A percentile compares a stretch with the other conserved stretches of the same genome.
Conservation (phyloP, 805 yeast species). For the Kodamaea laetipori region DNA sequence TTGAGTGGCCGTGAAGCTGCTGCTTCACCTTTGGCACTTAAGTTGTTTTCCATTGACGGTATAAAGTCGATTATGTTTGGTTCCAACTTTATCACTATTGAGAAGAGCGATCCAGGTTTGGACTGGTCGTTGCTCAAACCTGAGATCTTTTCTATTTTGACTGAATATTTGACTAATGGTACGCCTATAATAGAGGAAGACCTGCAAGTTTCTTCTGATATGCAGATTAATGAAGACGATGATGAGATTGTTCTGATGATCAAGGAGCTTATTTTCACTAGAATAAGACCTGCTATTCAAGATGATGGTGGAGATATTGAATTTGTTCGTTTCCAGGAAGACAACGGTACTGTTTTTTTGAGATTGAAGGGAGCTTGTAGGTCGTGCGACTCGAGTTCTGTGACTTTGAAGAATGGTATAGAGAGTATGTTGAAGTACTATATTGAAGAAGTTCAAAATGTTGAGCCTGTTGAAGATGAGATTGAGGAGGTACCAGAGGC, state of each 20-base stretch:
- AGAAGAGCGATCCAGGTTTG: constrained; percentile 53
- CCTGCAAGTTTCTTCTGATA: constrained; percentile 28
- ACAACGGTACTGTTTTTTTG: constrained; percentile 57
- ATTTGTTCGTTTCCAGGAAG: constrained; percentile 57
- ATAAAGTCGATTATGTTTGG: constrained; percentile 79
- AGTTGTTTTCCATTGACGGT: constrained; percentile 75
- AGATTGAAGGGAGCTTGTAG: constrained; percentile 71
- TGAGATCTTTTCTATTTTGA: constrained; percentile 60
- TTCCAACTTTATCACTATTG: constrained; percentile 79
- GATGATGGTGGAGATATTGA: constrained; percentile 79
- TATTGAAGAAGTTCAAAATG: constrained; percentile 65
- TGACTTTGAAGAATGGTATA: constrained; percentile 67
- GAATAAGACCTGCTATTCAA: constrained; percentile 72
- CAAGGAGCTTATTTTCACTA: constrained; percentile 67
- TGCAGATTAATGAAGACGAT: constrained; percentile 57
- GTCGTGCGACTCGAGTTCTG: constrained; percentile 67
- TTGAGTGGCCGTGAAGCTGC: constrained; percentile 74
- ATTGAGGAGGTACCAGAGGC: constrained; percentile 14
- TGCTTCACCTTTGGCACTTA: constrained; percentile 74
- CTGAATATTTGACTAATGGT: constrained; percentile 58
- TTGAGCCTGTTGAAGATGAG: constrained; percentile 52
- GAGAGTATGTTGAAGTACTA: constrained; percentile 72
- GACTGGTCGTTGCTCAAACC: constrained; percentile 67
- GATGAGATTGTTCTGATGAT: constrained; percentile 68
- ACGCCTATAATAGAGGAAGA: constrained; percentile 50